Evolutionary conservation across 2,329 filamentous ascomycete genomes (phyloP).

Genomic region (Stemphylium vesicarium): DNA sequence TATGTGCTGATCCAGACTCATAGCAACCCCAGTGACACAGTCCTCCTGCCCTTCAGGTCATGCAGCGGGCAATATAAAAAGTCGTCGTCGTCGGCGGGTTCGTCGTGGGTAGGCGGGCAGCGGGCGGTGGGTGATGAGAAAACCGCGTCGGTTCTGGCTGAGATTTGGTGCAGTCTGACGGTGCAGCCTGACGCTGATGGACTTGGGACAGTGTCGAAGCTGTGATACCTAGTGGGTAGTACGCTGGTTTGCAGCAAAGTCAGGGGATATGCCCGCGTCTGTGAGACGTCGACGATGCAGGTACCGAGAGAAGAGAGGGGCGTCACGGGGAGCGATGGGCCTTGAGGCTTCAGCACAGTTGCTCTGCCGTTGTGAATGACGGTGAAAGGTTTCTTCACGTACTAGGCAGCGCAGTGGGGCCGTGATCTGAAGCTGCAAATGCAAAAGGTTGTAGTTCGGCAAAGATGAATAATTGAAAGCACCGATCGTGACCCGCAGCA

Average conservation of each 20-base stretch:
- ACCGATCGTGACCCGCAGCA: constrained; percentile 41
- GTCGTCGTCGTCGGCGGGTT: constrained; percentile 18
- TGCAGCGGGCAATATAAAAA: constrained; percentile 34
- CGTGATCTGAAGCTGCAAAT: constrained; percentile 36
- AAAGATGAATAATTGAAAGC: constrained; percentile 41
- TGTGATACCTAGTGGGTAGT: constrained; percentile 35
- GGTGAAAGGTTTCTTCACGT: constrained; percentile 34
- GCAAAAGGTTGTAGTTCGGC: constrained; percentile 34
- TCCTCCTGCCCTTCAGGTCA: constrained; percentile 36
- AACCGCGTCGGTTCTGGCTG: constrained; percentile 28
- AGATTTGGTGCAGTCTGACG: constrained; percentile 24
- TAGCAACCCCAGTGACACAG: constrained; percentile 45
- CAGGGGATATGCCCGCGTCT: constrained; percentile 31
- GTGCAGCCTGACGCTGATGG: constrained; percentile 27
- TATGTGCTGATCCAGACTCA: constrained; percentile 51
- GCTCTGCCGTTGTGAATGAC: constrained; percentile 29
- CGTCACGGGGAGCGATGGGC: constrained; percentile 32
- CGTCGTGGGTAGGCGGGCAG: constrained; percentile 20
- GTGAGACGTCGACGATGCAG: constrained; percentile 43
- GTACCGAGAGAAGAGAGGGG: constrained; percentile 32
- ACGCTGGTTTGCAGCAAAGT: constrained; percentile 30
- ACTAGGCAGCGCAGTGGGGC: constrained; percentile 39
- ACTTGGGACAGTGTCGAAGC: constrained; percentile 33
- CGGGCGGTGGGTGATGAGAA: constrained; percentile 21
- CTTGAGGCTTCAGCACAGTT: constrained; percentile 24